Conservation (phyloP, 768 basidiomycete genomes). For the Trametes meyenii region DNA sequence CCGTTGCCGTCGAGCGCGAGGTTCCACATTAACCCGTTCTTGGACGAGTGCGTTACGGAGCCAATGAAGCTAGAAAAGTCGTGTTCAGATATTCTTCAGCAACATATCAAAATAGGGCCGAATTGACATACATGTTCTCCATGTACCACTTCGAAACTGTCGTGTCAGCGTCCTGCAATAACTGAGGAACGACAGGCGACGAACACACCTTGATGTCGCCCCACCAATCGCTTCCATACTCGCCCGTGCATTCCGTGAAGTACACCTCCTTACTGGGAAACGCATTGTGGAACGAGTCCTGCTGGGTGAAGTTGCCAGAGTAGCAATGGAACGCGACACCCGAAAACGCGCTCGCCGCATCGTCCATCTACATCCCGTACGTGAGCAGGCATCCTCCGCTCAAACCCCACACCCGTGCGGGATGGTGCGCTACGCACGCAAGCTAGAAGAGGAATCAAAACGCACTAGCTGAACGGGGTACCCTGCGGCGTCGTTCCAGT, state of each 20-base stretch:
- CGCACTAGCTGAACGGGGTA: conserved; percentile 64
- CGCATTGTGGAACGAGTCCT: conserved; percentile 58
- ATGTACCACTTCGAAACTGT: conserved; percentile 58
- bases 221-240: conserved; percentile 77
- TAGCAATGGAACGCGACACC: conserved; percentile 81
- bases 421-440: neutral
- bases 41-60: conserved; percentile 42
- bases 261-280: conserved; percentile 62
- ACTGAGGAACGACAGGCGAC: neutral
- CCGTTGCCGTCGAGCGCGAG: conserved; percentile 67
- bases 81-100: neutral
- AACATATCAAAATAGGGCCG: neutral
- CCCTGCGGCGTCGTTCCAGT: conserved; percentile 67
- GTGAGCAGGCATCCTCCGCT: neutral
- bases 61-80: conserved; percentile 41
- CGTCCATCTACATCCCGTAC: conserved; percentile 48
- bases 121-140: conserved; percentile 57
- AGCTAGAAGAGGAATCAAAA: neutral
- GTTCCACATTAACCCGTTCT: conserved; percentile 73
- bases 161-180: neutral
- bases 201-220: conserved; percentile 66
- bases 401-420: neutral
- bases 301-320: conserved; percentile 52
- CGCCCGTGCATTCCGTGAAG: conserved; percentile 68
- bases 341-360: conserved; percentile 54